Base-by-base conservation (phyloP, 257 asterid genomes). In the Solanum peruvianum region DNA sequence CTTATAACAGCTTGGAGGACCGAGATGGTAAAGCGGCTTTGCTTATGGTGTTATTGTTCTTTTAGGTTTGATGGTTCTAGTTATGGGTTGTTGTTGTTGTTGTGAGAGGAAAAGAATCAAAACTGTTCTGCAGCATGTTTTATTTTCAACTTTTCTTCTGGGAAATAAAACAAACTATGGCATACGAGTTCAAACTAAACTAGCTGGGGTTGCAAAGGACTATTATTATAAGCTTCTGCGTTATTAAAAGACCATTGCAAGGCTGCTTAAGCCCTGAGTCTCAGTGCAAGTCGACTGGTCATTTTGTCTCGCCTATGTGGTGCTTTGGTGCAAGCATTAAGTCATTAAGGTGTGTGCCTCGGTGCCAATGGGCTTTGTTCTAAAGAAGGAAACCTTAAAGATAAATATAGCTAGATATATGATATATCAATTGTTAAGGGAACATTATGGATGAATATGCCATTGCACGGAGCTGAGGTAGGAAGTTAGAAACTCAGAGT, bases 1-100 rank as follows among this genome's bases (percentile, higher is more conserved):
- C 93, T 75, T 90, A 89, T 72, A 95, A 95, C 86, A 86, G 93
- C 92, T 91, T 96, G 94, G 99, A 96, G 91, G 98, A 96, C 78
- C 92, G 93, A 39, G 99, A 96, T 91, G 98, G 99, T 96, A 95
- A 85, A 72, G 69, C 18, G 21, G 10, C 85, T 27, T 81, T 49
- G 39, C 44, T 49, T 42, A 29, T 16, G 69, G 29, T 8, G 11
- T 80, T 80, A 49, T 47, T 80, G 39, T 29, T 80, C 66, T 80
- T 80, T 10, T 47, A 49, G 67, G 10, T 80, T 29, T 81, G 29
- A 4, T 27, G 10, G 44, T 81, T 49, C 49, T 45, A 45, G 41
- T 78, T 2, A 78, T 45, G 15, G 64, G 16, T 27, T 4, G 66
- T 15, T 45, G 64, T 15, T 45, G 64, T 25, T 45, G 66, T 49